Evolutionary conservation across 2,329 filamentous ascomycete species (phyloP).

Genomic region (Sporothrix brasiliensis): DNA sequence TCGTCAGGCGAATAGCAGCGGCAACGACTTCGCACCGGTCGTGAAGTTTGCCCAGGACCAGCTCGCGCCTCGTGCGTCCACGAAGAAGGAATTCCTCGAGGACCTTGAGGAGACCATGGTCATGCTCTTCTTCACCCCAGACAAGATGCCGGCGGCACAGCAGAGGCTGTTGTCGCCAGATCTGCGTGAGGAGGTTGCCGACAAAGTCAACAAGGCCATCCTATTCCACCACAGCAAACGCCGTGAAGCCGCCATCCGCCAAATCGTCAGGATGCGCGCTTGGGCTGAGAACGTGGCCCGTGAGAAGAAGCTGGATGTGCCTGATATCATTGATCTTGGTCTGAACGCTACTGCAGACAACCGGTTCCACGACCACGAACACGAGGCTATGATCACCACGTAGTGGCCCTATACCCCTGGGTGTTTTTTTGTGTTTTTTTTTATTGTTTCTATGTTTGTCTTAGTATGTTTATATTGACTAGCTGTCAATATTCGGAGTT

Average conservation of each 20-base stretch:
- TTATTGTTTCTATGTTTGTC: too few relatives aligned
- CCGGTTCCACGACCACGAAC: conserved; percentile 46
- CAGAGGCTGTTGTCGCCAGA: conserved; percentile 76
- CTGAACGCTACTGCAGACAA: conserved; percentile 45
- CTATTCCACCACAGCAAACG: conserved; percentile 71
- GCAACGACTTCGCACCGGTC: conserved; percentile 75
- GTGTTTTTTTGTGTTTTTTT: not conserved
- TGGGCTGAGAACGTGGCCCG: conserved; percentile 76
- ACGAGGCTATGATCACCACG: conserved; percentile 19
- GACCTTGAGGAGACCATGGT: conserved; percentile 93
- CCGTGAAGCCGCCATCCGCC: conserved; percentile 78
- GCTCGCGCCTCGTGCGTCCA: conserved; percentile 82
- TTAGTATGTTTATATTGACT: not conserved
- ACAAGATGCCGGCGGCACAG: conserved; percentile 74
- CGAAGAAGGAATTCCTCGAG: conserved; percentile 76
- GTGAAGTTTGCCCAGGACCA: conserved; percentile 86
- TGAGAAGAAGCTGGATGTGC: conserved; percentile 48
- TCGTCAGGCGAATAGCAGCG: conserved; percentile 68
- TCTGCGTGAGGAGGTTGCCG: conserved; percentile 80
- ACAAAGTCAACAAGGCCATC: conserved; percentile 86
- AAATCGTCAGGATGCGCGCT: conserved; percentile 76
- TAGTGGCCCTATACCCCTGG: not conserved
- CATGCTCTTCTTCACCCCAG: conserved; percentile 82
- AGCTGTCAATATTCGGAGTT: not conserved
- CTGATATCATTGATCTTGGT: conserved; percentile 48